Base-by-base conservation (phyloP, 768 basidiomycete species). In the Paxillus ammoniavirescens region DNA sequence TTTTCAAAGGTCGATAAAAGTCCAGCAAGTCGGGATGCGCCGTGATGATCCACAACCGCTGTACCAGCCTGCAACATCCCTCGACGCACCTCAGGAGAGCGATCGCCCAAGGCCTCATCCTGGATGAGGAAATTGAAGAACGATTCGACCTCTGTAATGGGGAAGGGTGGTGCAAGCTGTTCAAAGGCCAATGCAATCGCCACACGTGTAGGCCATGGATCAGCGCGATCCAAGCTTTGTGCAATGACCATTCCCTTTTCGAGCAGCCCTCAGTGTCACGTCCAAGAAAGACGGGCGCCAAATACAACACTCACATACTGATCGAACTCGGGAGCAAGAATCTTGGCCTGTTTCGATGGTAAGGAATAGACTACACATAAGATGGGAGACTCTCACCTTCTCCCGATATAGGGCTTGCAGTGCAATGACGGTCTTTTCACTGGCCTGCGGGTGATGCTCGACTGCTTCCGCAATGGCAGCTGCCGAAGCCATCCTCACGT, bases 301-400 rank as follows among this genome's bases (percentile, higher is more conserved):
- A 4, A 53, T 4, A 21, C 7, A 41, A n/a, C 1, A 73, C 87
- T 43, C 50, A 93, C 93, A 70, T 89, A 99, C 80, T 88, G 75
- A 67, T 98, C 97, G 63, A 91, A 98, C 68, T 97, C 92, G 0
- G 95, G 94, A 4, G 87, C 86, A 4, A 96, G 79, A 37, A 91
- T 79, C 68, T 88, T 93, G 2, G 93, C 91, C 89, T 90, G 52
- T 7, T 57, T 6, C 49, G 31, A 38, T 13, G 4, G 43, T 47
- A 37, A 42, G 42, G 35, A 14, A 26, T 8, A 21, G 35, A 21
- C n/a, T 18, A 28, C 14, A 6, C 43, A 21, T 42, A 45, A 41
- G 13, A 9, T 18, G 30, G 46, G 12, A 14, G 35, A 38, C 42
- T 23, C 18, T 14, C 42, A 85, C 91, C 80, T 92, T 96, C 49